Evolutionary conservation across 768 basidiomycete species (phyloP).

Genomic region (Hemileccinum rubropunctum): DNA sequence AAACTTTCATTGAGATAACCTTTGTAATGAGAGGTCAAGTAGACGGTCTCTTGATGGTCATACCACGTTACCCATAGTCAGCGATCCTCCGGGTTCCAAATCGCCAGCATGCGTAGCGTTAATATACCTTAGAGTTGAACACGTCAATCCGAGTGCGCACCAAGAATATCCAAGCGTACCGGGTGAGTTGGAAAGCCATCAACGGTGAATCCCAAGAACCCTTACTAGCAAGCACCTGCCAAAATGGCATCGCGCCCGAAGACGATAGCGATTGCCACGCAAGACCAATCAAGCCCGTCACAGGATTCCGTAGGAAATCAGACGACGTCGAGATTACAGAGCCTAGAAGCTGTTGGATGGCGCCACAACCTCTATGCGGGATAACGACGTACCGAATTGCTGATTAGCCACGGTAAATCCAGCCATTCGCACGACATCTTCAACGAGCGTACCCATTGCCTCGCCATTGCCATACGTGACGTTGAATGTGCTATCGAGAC

Average conservation of each 20-base stretch:
- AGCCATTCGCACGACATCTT: constrained; percentile 73
- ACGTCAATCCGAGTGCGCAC: neutral
- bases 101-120: constrained; percentile 38
- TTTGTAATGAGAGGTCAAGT: constrained; percentile 20
- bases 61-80: constrained; percentile 56
- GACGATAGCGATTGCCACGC: constrained; percentile 60
- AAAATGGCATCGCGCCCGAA: constrained; percentile 62
- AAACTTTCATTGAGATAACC: constrained; percentile 55
- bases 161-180: constrained; percentile 27
- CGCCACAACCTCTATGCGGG: neutral
- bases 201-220: constrained; percentile 48
- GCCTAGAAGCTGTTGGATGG: constrained; percentile 36
- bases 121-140: constrained; percentile 32
- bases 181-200: constrained; percentile 65
- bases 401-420: constrained; percentile 58
- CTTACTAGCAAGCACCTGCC: constrained; percentile 50
- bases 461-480: constrained; percentile 47
- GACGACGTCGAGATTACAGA: constrained; percentile 26
- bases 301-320: constrained; percentile 45
- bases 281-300: constrained; percentile 73
- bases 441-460: constrained; percentile 44
- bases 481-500: constrained; percentile 31
- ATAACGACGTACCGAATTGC: constrained; percentile 46
- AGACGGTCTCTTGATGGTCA: neutral
- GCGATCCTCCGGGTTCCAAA: constrained; percentile 68